Base-by-base conservation (phyloP, 2,329 filamentous ascomycete genomes). In the Aspergillus quadrilineatus region DNA sequence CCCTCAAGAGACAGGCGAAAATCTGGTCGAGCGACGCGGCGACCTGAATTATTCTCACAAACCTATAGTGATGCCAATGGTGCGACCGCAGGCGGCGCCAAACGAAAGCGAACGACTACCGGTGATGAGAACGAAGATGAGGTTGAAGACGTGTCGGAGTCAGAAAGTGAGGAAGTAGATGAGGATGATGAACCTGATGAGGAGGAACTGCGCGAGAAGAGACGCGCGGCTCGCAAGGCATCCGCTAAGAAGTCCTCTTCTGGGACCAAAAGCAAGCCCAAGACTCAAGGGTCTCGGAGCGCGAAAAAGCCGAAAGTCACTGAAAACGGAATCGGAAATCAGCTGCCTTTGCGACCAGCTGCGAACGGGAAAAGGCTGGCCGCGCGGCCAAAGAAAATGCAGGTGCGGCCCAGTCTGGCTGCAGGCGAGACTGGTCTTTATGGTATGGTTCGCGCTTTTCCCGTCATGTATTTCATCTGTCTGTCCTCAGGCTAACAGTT, bases 271-370 rank as follows among this genome's bases (percentile, higher is more conserved):
- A 66, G 71, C 41, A 73, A 66, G 62, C 22, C 66, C 6, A 75
- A 69, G 59, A 60, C 57, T 46, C 59, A 44, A 28, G 52, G 55
- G 15, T 53, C 61, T 29, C 72, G 66, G 29, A 75, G 77, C 15
- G 69, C 77, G 28, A 84, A 84, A 71, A 83, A 85, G 69, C 73
- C 80, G 39, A 86, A 82, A 69, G 81, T 80, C 29, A 79, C 80
- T 61, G 77, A 79, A 50, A 78, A 80, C 57, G 77, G 72, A 15
- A 60, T 73, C 32, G 69, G 70, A 44, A 75, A 69, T 44, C 79
- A 77, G 59, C 73, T 87, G 49, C 82, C 85, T 10, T 79, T 86
- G 47, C 78, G 84, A 26, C 80, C 81, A 6, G 77, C 78, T 36
- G 71, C 75, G 43, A 79, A 77, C 63, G 71, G 71, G 42, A 74